A percentile compares a stretch with the other conserved stretches of the same genome.
Conservation (phyloP, 108 stramenopile species). For the Cyclotella choctawhatcheeana region DNA sequence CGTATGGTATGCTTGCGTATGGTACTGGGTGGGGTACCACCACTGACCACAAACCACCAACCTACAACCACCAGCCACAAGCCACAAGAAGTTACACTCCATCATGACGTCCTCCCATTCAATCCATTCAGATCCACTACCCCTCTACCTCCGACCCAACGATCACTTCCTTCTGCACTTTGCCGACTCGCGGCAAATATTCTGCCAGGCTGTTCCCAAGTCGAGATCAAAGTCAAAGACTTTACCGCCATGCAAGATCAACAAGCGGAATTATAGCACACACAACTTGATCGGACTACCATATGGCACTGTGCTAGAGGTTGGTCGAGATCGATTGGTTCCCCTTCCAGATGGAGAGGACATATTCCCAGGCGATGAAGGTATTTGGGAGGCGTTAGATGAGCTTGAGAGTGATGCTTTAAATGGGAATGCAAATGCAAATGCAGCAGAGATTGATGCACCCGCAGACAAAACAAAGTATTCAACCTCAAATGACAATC, state of each 20-base stretch:
- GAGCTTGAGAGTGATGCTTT: not conserved
- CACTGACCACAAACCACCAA: not conserved
- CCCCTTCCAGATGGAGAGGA: conserved; percentile 72
- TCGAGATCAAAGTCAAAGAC: conserved; percentile 39
- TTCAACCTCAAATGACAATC: conserved; percentile 70
- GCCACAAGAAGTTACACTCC: not conserved
- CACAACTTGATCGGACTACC: conserved; percentile 68
- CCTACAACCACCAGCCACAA: not conserved
- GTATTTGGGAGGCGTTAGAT: not conserved
- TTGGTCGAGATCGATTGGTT: conserved; percentile 46
- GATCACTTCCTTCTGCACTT: conserved; percentile 76
- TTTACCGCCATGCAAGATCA: conserved; percentile 72
- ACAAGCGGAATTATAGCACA: conserved; percentile 76
- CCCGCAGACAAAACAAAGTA: conserved; percentile 25
- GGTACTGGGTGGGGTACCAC: too few species aligned
- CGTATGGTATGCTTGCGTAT: too few species aligned
- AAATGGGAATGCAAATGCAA: not conserved
- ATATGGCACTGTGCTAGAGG: conserved; percentile 85
- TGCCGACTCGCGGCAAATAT: conserved; percentile 72
- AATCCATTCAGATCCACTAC: conserved; percentile 17
- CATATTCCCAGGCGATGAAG: conserved; percentile 50
- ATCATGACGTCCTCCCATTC: not conserved
- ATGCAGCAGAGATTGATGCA: conserved; percentile 24
- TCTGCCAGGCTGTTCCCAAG: conserved; percentile 63
- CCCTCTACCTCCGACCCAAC: conserved; percentile 56